Conservation (phyloP, 192 early-diverging fungal species). For the Mortierella antarctica region DNA sequence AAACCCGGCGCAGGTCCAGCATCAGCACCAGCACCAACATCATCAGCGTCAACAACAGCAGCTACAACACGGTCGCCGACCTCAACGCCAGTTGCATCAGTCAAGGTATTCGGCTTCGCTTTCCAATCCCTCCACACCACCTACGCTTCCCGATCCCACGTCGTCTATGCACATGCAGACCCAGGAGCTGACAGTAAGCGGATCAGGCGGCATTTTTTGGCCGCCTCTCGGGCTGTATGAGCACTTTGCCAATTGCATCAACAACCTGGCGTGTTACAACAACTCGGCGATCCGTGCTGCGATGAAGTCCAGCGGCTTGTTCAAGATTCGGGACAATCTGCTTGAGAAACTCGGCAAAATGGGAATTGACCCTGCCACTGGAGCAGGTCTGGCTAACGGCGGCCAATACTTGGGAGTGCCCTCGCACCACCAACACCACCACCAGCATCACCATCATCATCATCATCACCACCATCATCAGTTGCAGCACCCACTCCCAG, state of each 20-base stretch:
- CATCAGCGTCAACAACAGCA: slow-evolving; percentile 12
- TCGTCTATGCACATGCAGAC: neutral
- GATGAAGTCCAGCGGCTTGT: slow-evolving; percentile 56
- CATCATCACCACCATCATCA: no score
- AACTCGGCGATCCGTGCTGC: slow-evolving; percentile 50
- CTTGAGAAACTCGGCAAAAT: slow-evolving; percentile 38
- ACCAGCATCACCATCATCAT: no score
- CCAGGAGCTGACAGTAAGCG: slow-evolving; percentile 2
- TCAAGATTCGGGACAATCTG: slow-evolving; percentile 55
- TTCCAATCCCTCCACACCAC: slow-evolving; percentile 34
- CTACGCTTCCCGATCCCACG: slow-evolving; percentile 17
- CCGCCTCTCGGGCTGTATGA: slow-evolving; percentile 44
- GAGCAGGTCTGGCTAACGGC: no score
- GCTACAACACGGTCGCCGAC: slow-evolving; percentile 14
- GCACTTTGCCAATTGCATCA: slow-evolving; percentile 56
- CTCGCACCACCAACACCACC: no score
- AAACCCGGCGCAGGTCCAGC: neutral
- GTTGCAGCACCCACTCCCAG: no score
- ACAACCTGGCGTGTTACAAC: slow-evolving; percentile 54
- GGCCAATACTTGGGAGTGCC: no score
- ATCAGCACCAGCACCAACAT: neutral
- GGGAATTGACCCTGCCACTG: neutral
- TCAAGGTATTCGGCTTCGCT: neutral
- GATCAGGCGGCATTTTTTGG: slow-evolving; percentile 21
- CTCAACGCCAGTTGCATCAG: slow-evolving; percentile 14